phyloP scores from a whole-genome alignment of 148 eudicot species.

The Heliosperma pusillum region DNA sequence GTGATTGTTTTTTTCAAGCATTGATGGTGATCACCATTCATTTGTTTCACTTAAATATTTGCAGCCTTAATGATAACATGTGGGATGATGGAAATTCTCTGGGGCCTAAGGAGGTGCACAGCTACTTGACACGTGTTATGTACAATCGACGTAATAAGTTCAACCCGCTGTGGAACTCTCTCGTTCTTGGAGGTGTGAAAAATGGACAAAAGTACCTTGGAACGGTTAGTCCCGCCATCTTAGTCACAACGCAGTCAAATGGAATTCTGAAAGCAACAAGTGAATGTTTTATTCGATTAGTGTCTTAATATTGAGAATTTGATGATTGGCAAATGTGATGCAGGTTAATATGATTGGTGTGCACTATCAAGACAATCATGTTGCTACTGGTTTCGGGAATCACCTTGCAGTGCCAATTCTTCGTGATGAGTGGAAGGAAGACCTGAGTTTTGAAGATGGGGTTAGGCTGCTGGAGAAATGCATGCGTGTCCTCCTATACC shows the following conservation, averaged over 20 bases:
- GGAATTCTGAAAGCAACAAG: neutral
- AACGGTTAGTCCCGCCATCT: constrained; percentile 41
- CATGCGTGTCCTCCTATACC: constrained; percentile 88
- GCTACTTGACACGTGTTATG: constrained; percentile 76
- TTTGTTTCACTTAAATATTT: constrained; percentile 14
- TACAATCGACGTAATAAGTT: constrained; percentile 95
- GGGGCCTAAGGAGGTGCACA: constrained; percentile 93
- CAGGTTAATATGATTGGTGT: constrained; percentile 99
- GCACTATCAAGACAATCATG: constrained; percentile 82
- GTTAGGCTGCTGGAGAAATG: constrained; percentile 84
- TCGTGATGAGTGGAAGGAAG: constrained; percentile 82
- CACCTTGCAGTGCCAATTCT: constrained; percentile 90
- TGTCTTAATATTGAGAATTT: neutral
- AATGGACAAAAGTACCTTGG: constrained; percentile 93
- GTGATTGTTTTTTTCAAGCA: constrained; percentile 1
- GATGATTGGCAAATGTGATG: constrained; percentile 9
- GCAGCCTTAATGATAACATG: constrained; percentile 83
- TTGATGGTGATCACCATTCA: too few species aligned
- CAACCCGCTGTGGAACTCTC: constrained; percentile 92
- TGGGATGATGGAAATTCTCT: constrained; percentile 99
- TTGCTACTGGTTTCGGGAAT: constrained; percentile 94
- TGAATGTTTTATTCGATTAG: neutral
- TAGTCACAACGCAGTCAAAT: neutral
- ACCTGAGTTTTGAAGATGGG: constrained; percentile 85
- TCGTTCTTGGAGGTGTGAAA: constrained; percentile 93